Base-by-base conservation (phyloP, 371 early-diverging fungal genomes). In the Lichtheimia corymbifera region DNA sequence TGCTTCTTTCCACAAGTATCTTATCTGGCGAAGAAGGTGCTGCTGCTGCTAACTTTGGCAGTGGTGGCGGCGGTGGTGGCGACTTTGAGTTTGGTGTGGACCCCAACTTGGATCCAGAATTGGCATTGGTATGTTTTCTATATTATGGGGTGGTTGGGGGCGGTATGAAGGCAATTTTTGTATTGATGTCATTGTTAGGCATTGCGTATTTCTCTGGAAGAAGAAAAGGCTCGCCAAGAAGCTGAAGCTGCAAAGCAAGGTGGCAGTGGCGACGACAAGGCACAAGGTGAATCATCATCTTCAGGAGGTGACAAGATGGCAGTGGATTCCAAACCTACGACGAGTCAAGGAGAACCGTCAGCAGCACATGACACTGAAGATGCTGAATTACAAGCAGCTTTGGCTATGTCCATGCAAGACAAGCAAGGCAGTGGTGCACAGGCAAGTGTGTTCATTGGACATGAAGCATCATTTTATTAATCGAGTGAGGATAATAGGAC, bases 81-180 rank as follows among this genome's bases (percentile, higher is more conserved):
- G 90, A 88, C 22, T 96, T 92, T 80, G 97, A 95, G 58, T 96
- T 97, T 85, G 98, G 97, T 12, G 93, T 97, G 45, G 97, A 98
- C 67, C 95, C 97, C 30, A 91, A 84, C 61, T 77, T 97, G 66
- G 98, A 98, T 65, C 98, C 98, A 11, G 98, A 98, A 76, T 75
- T 98, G 47, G 98, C 97, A 0, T 71, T 98, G 82, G 91, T 90
- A 76, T 62, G 61, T 17, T 4, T 52, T 5, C 17, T 47, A 22
- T 22, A 1, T 2, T 22, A 2, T 45, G 5, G 17, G 24, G n/a
- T 15, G 18, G 3, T 35, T 5, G 35, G 35, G 35, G 35, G n/a
- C n/a, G n/a, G n/a, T n/a, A 35, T 35, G 11, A 43, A 53, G 14
- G 9, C 28, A 4, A 4, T 55, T 11, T 55, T 4, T 27, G 15